Evolutionary conservation across 805 yeast genomes (phyloP), one percentile per base, ranked within the genome.

Genomic region (Dipodascus geniculatus): DNA sequence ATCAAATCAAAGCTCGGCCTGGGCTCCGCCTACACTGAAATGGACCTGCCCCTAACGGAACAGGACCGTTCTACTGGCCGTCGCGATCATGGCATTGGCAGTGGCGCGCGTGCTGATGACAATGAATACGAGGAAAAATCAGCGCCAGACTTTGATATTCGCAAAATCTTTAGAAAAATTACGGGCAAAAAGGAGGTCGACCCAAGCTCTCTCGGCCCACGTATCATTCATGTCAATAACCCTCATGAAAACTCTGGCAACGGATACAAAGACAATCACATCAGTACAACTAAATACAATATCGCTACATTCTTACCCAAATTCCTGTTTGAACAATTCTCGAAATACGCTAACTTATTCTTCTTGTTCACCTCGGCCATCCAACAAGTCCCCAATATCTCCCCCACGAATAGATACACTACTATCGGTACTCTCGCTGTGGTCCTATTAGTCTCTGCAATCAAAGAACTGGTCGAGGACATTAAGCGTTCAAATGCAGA

Each of bases 381-480:
- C 61, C 99, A 93, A 71, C 99, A 93, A 68, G 98, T 93, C 11
- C 99, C 99, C 2, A 79, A 83, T 58, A 98, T 93, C 2, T 82
- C 96, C 0, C 99, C 99, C 11, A 93, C 98, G 0, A 93, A 93
- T 70, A 72, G 97, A 68, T 93, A 82, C 64, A 93, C 99, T 2
- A 93, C 99, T 0, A 86, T 93, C 48, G 95, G 95, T 50, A 95
- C 99, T 0, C 75, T 93, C 57, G 68, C 82, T 23, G 80, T 91
- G 23, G 99, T 93, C 31, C 74, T 93, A 54, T 63, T 84, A 22
- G 97, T 93, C 1, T 89, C 98, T 1, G 99, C 97, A 0, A 73
- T 88, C 3, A 93, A 95, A 64, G 99, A 93, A 68, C 75, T 85
- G 17, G 75, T 84, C 61, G 99, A 93, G 69, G 99, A 93, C 69